Base-by-base conservation (phyloP, 2,329 filamentous ascomycete species). In the Alternaria solani region DNA sequence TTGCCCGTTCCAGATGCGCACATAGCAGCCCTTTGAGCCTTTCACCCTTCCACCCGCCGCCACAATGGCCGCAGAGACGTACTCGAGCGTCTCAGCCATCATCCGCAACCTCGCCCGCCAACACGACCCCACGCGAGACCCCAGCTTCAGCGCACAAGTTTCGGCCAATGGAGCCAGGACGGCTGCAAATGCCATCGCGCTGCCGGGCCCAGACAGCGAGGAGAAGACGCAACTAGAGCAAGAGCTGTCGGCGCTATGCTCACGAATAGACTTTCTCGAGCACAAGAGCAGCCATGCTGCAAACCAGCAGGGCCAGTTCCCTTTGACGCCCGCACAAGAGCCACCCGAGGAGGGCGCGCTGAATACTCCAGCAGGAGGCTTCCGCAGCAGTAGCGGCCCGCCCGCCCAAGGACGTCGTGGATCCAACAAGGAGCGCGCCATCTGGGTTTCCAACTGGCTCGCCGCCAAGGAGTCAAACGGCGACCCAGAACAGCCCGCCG, bases 251-350 rank as follows among this genome's bases (percentile, higher is more conserved):
- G 90, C 91, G 57, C 86, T 98, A 65, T 87, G 90, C 61, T 82
- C 89, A 63, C 86, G 95, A 68, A 88, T 98, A 68, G 91, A 93
- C 66, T 88, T 89, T 66, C 87, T 98, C 69, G 94, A 98, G 83
- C 88, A 88, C 69, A 90, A 90, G 80, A 90, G 91, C 66, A 91
- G 91, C 66, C 87, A 86, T 73, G 82, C 86, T 59, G 78, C 85
- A 59, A 84, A 85, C 66, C 82, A 85, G 64, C 84, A 85, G 53
- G 61, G 61, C 80, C 80, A 57, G 86, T 94, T 70, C 46, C 93
- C 93, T 70, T 90, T 94, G 74, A 95, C 92, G 9, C 92, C 93
- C 48, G 70, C 70, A 16, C 93, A 90, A 77, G 92, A 95, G 81
- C 87, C 81, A 62, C 43, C 64, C 65, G 71, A 85, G 51, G 83